Conservation (phyloP, 805 yeast genomes). For the Jamesozyma lodderae region DNA sequence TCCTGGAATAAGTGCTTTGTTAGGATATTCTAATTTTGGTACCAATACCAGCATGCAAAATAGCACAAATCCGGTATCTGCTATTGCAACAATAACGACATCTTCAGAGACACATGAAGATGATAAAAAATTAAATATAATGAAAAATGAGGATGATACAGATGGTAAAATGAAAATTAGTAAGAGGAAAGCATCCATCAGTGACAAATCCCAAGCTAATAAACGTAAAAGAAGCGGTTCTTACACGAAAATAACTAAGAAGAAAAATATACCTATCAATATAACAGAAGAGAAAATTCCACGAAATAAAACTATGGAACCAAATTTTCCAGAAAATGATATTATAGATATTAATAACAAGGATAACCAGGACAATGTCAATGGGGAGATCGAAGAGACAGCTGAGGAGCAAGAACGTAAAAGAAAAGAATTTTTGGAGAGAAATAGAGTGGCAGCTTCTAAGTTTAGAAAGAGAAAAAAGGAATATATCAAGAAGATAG, state of each 20-base stretch:
- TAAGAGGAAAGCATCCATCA: neutral
- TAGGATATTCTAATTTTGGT: neutral
- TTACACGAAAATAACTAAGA: neutral
- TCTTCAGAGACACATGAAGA: too few relatives aligned
- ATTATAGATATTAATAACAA: neutral
- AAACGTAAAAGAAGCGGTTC: neutral
- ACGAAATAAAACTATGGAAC: neutral
- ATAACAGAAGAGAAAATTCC: neutral
- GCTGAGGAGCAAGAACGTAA: constrained; percentile 60
- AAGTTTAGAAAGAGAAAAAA: constrained; percentile 93
- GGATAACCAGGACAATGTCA: too few relatives aligned
- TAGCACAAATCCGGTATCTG: neutral
- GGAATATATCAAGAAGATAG: constrained; percentile 75
- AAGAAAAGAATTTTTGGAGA: constrained; percentile 67
- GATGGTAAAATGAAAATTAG: neutral
- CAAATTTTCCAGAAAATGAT: neutral
- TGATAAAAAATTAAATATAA: neutral
- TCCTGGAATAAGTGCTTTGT: neutral
- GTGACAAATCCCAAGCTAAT: neutral
- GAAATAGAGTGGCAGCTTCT: constrained; percentile 91
- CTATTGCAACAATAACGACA: too few relatives aligned
- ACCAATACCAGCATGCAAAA: too few relatives aligned
- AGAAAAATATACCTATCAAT: too few relatives aligned
- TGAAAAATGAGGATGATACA: neutral
- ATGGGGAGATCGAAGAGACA: constrained; percentile 33